Conservation (phyloP, 768 basidiomycete species). For the Clathrus columnatus region DNA sequence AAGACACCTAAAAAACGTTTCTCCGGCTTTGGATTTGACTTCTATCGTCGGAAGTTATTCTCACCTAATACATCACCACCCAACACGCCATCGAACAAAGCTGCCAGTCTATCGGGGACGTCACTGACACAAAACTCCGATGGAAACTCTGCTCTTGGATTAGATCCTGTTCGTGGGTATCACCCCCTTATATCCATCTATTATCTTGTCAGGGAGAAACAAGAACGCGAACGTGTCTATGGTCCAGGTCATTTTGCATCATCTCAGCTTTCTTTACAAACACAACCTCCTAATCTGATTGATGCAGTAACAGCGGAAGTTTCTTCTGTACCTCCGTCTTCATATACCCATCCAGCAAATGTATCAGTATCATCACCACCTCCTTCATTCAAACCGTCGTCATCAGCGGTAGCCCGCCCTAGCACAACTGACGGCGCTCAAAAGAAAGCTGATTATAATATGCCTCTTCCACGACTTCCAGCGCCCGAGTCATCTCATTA, state of each 20-base stretch:
- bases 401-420: conserved; percentile 7
- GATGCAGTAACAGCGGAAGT: conserved; percentile 7
- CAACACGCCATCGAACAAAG: conserved; percentile 42
- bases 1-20: conserved; percentile 73
- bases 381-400: conserved; percentile 2
- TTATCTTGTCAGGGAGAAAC: conserved; percentile 90
- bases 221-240: conserved; percentile 89
- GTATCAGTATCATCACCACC: conserved; percentile 6
- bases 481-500: conserved; percentile 76
- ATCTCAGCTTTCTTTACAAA: conserved; percentile 65
- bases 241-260: conserved; percentile 91
- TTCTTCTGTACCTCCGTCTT: not conserved
- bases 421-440: conserved; percentile 14
- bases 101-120: conserved; percentile 20
- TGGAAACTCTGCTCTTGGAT: conserved; percentile 32
- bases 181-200: conserved; percentile 96
- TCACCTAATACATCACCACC: conserved; percentile 36
- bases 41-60: conserved; percentile 85
- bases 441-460: conserved; percentile 63
- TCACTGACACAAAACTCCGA: conserved; percentile 28
- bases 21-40: conserved; percentile 72
- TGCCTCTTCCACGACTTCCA: conserved; percentile 74
- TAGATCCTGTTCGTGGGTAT: conserved; percentile 86
- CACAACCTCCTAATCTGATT: not conserved
- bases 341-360: conserved; percentile 12